Percentiles rank a stretch among this genome's conserved stretches.
These are phyloP conservation scores for Cryptosporidium meleagridis DNA, from an alignment of 169 alveolate genomes.

Conservation along the genomic window DNA sequence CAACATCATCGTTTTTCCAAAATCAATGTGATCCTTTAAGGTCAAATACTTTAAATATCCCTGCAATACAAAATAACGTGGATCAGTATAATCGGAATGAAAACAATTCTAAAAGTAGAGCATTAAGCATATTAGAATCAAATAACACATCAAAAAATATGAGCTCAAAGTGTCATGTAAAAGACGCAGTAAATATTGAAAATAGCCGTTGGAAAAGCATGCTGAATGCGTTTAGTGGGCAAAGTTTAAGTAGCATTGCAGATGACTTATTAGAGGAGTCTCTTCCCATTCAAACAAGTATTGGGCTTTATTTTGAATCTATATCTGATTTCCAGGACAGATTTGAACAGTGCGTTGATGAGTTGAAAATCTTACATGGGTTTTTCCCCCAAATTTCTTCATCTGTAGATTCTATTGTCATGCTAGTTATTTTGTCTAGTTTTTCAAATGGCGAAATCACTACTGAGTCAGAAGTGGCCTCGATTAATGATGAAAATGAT, in stretches of 20 bases:
- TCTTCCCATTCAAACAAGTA: slow-evolving; percentile 52
- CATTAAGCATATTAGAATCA: slow-evolving; percentile 13
- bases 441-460: slow-evolving; percentile 13
- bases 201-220: slow-evolving; percentile 65
- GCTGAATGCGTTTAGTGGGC: slow-evolving; percentile 69
- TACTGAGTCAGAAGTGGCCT: background rate
- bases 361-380: slow-evolving; percentile 18
- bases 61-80: slow-evolving; percentile 10
- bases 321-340: slow-evolving; percentile 19
- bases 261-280: slow-evolving; percentile 67
- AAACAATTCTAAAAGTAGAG: background rate
- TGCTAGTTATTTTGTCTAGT: slow-evolving; percentile 27
- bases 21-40: slow-evolving; percentile 27
- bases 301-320: slow-evolving; percentile 52
- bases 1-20: slow-evolving; percentile 52
- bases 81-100: slow-evolving; percentile 6
- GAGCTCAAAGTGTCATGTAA: background rate
- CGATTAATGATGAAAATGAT: background rate
- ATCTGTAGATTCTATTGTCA: slow-evolving; percentile 34
- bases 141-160: background rate
- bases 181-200: background rate
- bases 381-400: slow-evolving; percentile 51
- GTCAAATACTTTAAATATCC: slow-evolving; percentile 37
- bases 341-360: slow-evolving; percentile 39
- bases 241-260: slow-evolving; percentile 42